These are phyloP conservation scores for Diplotaxis tenuifolia DNA, from an alignment of 345 rosid genomes.

Conservation along the genomic window DNA sequence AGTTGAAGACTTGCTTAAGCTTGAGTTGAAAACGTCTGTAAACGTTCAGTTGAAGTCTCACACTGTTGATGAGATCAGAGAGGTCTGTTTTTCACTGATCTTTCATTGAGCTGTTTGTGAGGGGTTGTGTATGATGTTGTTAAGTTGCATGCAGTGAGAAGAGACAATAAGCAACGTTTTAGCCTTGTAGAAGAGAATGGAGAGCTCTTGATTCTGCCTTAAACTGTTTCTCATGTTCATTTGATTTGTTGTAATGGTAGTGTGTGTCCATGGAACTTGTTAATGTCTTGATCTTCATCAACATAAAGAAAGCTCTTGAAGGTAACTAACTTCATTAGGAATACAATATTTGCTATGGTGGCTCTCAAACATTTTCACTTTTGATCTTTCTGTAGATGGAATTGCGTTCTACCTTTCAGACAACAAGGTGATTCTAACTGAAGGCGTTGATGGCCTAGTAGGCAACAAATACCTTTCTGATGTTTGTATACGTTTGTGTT, in stretches of 20 bases:
- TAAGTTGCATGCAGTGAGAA: constrained; percentile 65
- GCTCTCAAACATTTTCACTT: background rate
- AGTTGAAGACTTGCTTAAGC: constrained; percentile 65
- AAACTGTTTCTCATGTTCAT: background rate
- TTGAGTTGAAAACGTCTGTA: constrained; percentile 71
- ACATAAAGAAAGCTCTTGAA: constrained; percentile 78
- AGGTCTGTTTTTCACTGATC: constrained; percentile 46
- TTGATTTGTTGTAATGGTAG: constrained; percentile 37
- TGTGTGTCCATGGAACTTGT: constrained; percentile 93
- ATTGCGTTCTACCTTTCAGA: constrained; percentile 55
- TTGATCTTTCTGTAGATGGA: constrained; percentile 50
- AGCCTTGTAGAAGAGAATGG: constrained; percentile 73
- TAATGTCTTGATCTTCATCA: constrained; percentile 65
- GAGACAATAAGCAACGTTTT: constrained; percentile 82
- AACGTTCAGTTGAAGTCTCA: constrained; percentile 64
- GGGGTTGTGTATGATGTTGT: background rate
- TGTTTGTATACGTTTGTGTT: background rate
- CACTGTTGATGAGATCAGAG: constrained; percentile 68
- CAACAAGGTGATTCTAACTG: constrained; percentile 77
- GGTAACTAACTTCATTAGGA: constrained; percentile 44
- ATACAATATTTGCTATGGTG: background rate
- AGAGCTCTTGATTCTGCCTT: constrained; percentile 71
- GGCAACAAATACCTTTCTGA: constrained; percentile 46
- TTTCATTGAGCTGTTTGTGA: background rate
- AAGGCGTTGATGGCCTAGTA: constrained; percentile 84